Base-by-base conservation (phyloP, 2,329 filamentous ascomycete genomes). In the Phaeophleospora eucalypticola region DNA sequence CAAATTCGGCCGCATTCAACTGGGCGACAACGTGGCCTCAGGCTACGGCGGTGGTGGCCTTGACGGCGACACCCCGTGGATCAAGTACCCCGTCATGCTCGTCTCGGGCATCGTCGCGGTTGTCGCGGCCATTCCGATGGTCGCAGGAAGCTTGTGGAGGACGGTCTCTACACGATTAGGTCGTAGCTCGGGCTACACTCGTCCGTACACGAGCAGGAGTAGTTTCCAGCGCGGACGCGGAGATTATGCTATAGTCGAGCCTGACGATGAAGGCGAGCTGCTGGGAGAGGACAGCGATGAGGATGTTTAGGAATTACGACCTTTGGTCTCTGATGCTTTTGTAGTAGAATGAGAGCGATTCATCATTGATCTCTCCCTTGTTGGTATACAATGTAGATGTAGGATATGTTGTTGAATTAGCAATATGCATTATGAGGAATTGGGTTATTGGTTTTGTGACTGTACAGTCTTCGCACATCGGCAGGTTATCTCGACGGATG, bases 221-320 rank as follows among this genome's bases (percentile, higher is more conserved):
- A 91, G 87, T 51, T 98, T 98, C 70, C 86, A 89, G 4, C 80
- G 89, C 46, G 86, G 88, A 1, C 80, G 87, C 46, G 84, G 86
- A n/a, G 88, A 95, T 67, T 97, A 97, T 67, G 81, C 84, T 14
- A 79, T 85, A 60, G 89, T 95, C 42, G 89, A 95, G 60, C 24
- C 24, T 12, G 87, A 93, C 41, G 93, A 97, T 64, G 93, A 97
- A 66, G 91, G 91, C 40, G 91, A 97, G 73, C 72, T 98, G 57
- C 71, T 98, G 29, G 93, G 93, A 1, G 91, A 96, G 17, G 54
- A 55, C 32, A 89, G 89, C 57, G 91, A 96, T 56, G 89, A 96
- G 63, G 91, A 96, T 52, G 86, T 84, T 34, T 61, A 48, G 36
- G 16, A 37, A 16, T 37, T 37, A 12, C 24, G 12, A 29, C n/a